Evolutionary conservation across 345 rosid genomes (phyloP), one percentile per base, ranked within the genome.

Genomic region (Heritiera fomes): DNA sequence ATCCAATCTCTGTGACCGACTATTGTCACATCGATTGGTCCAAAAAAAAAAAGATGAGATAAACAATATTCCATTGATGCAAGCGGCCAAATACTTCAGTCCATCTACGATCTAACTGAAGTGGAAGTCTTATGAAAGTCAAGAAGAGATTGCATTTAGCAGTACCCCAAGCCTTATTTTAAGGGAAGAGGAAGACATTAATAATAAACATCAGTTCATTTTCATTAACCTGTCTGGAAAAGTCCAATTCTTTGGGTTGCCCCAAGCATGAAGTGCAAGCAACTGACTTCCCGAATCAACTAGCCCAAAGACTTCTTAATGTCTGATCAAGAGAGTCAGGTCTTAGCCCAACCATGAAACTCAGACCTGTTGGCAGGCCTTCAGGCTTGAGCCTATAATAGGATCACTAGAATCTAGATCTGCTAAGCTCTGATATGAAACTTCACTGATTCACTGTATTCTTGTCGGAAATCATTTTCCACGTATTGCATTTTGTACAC

Each of bases 401-500:
- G 17, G 28, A 59, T 59, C 61, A 2, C 61, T 53, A 17, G 20
- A 14, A 14, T 52, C n/a, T 5, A 34, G 38, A 34, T 34, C 8
- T 47, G 40, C 3, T 3, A 34, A 34, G 43, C 52, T 70, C 59
- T 1, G 40, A 23, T 28, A 49, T 4, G 0, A 13, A 50, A 14
- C 40, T 30, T 30, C 14, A 2, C 45, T 30, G 74, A n/a, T 15
- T 30, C 14, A 2, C 45, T 30, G 74, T 28, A 1, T 50, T 30
- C 45, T 15, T 53, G 45, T 50, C 60, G 8, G 30, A 28, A 2
- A 1, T 50, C 75, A 8, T 71, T 50, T 71, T 71, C 75, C 75
- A 71, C 75, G 8, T 8, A 14, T 71, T 71, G 75, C 60, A 50
- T 32, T 71, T 70, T 50, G 32, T 15, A 30, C 60, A 71, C 50